Conservation (phyloP, 1,139 yeast genomes). For the Hansenula sp. region DNA sequence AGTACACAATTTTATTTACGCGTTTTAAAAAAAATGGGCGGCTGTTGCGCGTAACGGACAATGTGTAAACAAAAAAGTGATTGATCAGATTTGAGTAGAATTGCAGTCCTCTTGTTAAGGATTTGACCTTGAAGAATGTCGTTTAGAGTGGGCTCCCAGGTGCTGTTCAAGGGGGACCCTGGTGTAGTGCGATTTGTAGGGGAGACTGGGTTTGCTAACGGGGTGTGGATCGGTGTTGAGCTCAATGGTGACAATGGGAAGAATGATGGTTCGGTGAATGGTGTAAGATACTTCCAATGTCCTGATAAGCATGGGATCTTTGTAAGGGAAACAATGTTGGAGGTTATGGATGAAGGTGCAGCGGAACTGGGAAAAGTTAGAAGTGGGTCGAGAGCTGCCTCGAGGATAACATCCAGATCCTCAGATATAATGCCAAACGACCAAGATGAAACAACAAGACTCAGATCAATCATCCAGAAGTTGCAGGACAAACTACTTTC, state of each 20-base stretch:
- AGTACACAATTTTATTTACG: no score
- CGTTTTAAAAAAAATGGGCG: not conserved
- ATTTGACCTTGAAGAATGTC: not conserved
- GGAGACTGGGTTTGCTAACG: slow-evolving; percentile 52
- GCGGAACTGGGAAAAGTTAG: not conserved
- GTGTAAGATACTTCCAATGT: slow-evolving; percentile 57
- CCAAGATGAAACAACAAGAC: slow-evolving; percentile 8
- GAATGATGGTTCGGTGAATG: slow-evolving; percentile 75
- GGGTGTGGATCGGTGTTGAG: slow-evolving; percentile 79
- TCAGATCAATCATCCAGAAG: slow-evolving; percentile 38
- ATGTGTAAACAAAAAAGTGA: not conserved
- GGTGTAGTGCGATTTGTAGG: slow-evolving; percentile 53
- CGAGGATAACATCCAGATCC: slow-evolving; percentile 1
- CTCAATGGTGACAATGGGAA: slow-evolving; percentile 62
- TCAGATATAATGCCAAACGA: not conserved
- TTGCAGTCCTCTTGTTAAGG: not conserved
- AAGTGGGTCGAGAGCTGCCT: not conserved
- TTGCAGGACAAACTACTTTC: slow-evolving; percentile 38
- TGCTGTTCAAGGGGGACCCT: slow-evolving; percentile 34
- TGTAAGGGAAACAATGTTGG: slow-evolving; percentile 32
- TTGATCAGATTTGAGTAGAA: not conserved
- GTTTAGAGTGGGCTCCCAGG: slow-evolving; percentile 35
- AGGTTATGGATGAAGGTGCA: not conserved
- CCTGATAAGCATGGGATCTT: slow-evolving; percentile 52
- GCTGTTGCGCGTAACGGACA: not conserved